These are phyloP conservation scores for Cicer arietinum DNA, from an alignment of 306 rosid species.

Conservation along the genomic window DNA sequence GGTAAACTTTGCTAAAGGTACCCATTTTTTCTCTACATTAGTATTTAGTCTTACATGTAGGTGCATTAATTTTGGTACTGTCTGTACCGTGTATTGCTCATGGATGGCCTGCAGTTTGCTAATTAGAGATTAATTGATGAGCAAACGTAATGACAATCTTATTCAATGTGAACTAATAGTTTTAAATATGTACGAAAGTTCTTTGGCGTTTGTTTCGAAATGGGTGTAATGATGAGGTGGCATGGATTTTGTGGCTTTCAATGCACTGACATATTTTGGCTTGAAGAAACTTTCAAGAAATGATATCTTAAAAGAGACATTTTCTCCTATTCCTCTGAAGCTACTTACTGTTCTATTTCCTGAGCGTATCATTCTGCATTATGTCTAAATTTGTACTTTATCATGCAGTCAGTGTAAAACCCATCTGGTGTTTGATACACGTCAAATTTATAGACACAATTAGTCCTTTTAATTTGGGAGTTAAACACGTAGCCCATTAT, in stretches of 20 bases:
- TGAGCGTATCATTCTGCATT: not conserved
- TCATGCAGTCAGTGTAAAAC: not conserved
- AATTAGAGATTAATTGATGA: not conserved
- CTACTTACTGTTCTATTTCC: constrained; percentile 1
- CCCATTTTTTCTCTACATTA: not conserved
- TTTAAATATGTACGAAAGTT: not conserved
- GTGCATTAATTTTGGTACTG: not conserved
- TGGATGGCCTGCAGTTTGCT: constrained; percentile 6
- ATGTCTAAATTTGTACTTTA: constrained; percentile 6
- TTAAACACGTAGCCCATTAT: not conserved
- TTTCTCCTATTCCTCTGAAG: constrained; percentile 13
- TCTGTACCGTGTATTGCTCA: constrained; percentile 13
- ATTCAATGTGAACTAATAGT: constrained; percentile 5
- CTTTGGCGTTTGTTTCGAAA: not conserved
- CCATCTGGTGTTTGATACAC: constrained; percentile 10
- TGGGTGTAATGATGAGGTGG: constrained; percentile 20
- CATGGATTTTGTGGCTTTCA: constrained; percentile 12
- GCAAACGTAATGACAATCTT: not conserved
- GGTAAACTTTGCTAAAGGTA: not conserved
- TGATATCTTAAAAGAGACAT: constrained; percentile 20
- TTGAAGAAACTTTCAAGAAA: not conserved
- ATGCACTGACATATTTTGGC: not conserved
- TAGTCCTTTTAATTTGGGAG: constrained; percentile 18
- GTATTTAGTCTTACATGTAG: not conserved
- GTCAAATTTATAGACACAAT: constrained; percentile 4